A percentile compares a stretch with the other conserved stretches of the same genome.
Evolutionary conservation across 1,284 basidiomycete species (phyloP).

Genomic region (Cryptococcus amylolentus): DNA sequence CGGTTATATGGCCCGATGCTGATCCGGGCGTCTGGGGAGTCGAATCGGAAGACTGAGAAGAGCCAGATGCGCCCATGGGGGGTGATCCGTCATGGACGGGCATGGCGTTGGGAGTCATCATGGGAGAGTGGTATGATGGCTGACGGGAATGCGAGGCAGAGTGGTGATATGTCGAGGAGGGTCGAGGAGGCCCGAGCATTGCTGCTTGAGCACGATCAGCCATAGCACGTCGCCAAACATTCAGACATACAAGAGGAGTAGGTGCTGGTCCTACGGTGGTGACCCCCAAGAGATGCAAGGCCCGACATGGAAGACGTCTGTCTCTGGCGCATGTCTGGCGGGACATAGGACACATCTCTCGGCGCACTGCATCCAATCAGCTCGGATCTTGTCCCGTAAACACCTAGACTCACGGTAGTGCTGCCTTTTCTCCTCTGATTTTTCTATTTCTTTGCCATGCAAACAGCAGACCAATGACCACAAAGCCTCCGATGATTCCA

Average conservation of each 20-base stretch:
- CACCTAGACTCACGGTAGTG: slow-evolving; percentile 41
- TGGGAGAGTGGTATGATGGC: not conserved
- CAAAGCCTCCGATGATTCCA: slow-evolving; percentile 35
- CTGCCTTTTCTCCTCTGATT: slow-evolving; percentile 34
- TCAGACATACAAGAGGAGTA: slow-evolving; percentile 34
- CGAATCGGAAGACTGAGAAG: slow-evolving; percentile 19
- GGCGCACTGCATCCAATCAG: slow-evolving; percentile 24
- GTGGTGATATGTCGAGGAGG: slow-evolving; percentile 12
- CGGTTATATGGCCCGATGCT: too few species aligned
- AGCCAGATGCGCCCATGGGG: slow-evolving; percentile 19
- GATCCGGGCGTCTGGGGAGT: not conserved
- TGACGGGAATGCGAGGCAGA: slow-evolving; percentile 1
- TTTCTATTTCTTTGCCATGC: slow-evolving; percentile 27
- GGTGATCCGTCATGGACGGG: slow-evolving; percentile 27
- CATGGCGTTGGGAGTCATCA: slow-evolving; percentile 21
- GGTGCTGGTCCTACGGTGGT: slow-evolving; percentile 25
- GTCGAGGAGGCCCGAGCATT: slow-evolving; percentile 19
- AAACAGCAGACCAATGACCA: slow-evolving; percentile 24
- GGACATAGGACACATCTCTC: slow-evolving; percentile 27
- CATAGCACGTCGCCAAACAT: not conserved
- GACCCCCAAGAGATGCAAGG: not conserved
- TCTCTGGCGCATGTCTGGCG: slow-evolving; percentile 2
- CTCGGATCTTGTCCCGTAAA: not conserved
- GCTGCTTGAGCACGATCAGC: not conserved
- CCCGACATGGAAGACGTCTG: slow-evolving; percentile 1